A percentile compares a stretch with the other conserved stretches of the same genome.
These are phyloP conservation scores for Liquidambar formosana DNA, from an alignment of 164 flowering plant species.

Conservation along the genomic window DNA sequence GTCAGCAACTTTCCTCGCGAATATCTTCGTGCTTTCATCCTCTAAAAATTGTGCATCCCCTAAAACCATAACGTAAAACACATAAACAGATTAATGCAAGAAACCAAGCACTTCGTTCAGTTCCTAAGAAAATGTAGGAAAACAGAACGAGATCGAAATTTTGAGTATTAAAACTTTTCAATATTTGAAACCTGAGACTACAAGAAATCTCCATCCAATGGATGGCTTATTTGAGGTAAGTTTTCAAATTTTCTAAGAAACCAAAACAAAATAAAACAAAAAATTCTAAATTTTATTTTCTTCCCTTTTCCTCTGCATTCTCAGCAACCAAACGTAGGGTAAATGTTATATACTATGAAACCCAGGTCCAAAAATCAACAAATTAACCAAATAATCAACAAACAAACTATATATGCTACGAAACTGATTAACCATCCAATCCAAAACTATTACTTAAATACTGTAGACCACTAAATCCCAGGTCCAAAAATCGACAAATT, in stretches of 20 bases:
- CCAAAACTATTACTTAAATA: too few relatives aligned
- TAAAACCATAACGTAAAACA: constrained; percentile 14
- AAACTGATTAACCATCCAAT: neutral
- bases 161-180: too few relatives aligned
- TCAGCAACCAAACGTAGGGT: neutral
- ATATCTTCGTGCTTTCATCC: constrained; percentile 64
- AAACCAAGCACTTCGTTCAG: neutral
- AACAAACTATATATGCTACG: neutral
- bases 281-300: neutral
- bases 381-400: neutral
- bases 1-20: constrained; percentile 82
- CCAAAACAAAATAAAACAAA: neutral
- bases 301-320: neutral
- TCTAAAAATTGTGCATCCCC: constrained; percentile 63
- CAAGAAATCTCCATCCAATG: too few relatives aligned
- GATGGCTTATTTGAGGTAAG: neutral
- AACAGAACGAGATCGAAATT: neutral
- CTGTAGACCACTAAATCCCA: too few relatives aligned
- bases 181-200: too few relatives aligned
- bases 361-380: constrained; percentile 14
- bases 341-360: constrained; percentile 1
- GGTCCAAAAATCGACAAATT: constrained; percentile 5
- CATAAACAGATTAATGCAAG: neutral
- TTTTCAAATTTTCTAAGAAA: neutral
- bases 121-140: neutral